Evolutionary conservation across 805 yeast genomes (phyloP), one percentile per base, ranked within the genome.

Genomic region (Suhomyces emberorum): DNA sequence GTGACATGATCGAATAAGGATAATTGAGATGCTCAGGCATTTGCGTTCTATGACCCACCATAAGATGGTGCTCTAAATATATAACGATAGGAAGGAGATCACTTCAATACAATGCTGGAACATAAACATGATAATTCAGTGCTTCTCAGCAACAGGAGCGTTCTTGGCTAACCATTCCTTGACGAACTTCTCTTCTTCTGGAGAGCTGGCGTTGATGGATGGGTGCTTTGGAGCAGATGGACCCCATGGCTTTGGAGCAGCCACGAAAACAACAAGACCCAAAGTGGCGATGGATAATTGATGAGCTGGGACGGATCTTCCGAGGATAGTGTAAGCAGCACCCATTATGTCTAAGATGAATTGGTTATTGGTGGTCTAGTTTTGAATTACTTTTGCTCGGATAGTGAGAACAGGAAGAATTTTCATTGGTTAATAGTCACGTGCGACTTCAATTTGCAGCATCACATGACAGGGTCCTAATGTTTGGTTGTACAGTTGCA

Each of bases 151-250:
- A 23, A 42, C 42, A 16, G 34, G 34, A 7, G 46, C 39, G 63
- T 73, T 51, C 65, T 69, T 65, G 79, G 70, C 73, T 77, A 88
- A 54, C 80, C 84, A 60, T 67, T 72, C 64, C 55, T 62, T 57
- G 55, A 89, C 82, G 70, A 84, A 89, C 63, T 83, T 80, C 64
- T 86, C 95, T 71, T 89, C 97, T 56, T 88, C 97, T 50, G 88
- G 79, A 34, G 88, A 76, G 38, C 79, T 63, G 47, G 95, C 95
- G 47, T 78, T 76, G 61, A 88, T 75, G 27, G 80, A 69, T 30
- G 93, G 88, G 51, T 69, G 72, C 44, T 74, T 70, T 52, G 82
- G 76, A 48, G 79, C 71, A 47, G 76, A 70, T 17, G 79, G 65
- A 42, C 69, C 67, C 85, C 83, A 80, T 63, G 89, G 87, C 63